Percentiles rank a stretch among this genome's conserved stretches.
Evolutionary conservation across 2,329 filamentous ascomycete genomes (phyloP).

Genomic region (Colletotrichum liaoningense): DNA sequence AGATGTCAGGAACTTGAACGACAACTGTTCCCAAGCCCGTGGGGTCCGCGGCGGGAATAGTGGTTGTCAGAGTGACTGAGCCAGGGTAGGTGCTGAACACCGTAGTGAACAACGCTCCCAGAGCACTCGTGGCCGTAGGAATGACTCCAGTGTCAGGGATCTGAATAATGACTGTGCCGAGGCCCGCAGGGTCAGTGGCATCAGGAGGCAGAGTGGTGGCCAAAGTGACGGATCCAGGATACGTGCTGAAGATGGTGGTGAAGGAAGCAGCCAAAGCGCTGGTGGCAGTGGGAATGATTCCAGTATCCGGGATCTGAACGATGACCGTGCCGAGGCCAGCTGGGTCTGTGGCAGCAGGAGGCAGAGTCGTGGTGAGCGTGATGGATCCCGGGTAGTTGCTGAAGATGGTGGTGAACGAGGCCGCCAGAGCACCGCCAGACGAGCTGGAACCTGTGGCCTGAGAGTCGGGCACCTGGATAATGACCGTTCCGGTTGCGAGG

Average conservation of each 20-base stretch:
- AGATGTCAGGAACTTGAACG: not conserved
- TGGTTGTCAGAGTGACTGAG: not conserved
- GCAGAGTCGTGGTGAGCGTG: not conserved
- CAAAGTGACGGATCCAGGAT: constrained; percentile 4
- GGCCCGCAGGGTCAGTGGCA: not conserved
- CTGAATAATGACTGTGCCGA: constrained; percentile 13
- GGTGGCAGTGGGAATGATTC: not conserved
- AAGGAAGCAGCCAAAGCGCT: not conserved
- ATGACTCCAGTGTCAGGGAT: not conserved
- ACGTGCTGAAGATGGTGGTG: constrained; percentile 6
- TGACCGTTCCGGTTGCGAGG: not conserved
- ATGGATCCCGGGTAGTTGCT: not conserved
- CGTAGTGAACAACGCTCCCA: not conserved
- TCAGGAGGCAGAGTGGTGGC: constrained; percentile 6
- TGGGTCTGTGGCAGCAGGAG: not conserved
- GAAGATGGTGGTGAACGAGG: not conserved
- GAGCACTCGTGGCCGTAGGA: not conserved
- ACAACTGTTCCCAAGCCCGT: not conserved
- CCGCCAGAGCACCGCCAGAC: not conserved
- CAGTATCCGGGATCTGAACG: not conserved
- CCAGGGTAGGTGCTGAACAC: constrained; percentile 8
- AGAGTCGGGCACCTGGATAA: constrained; percentile 11
- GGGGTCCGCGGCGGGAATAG: not conserved
- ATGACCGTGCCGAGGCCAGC: not conserved
- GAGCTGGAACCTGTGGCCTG: not conserved